Base-by-base conservation (phyloP, 129 eudicot species). In the Mikania micrantha region DNA sequence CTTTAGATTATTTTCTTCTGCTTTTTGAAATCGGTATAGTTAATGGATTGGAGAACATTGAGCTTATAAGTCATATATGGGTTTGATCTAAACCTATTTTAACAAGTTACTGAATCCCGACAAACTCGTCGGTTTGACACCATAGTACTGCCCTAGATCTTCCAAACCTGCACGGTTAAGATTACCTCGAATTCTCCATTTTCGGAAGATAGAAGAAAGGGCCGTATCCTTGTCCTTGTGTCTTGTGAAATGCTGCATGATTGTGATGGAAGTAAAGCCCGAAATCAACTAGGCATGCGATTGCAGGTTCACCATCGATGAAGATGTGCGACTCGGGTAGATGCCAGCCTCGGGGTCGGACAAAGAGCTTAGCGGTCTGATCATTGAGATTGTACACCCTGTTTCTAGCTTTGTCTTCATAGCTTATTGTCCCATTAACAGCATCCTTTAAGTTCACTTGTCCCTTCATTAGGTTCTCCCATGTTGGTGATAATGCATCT, bases 131-230 rank as follows among this genome's bases (percentile, higher is more conserved):
- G n/a, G n/a, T n/a, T n/a, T n/a, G n/a, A n/a, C n/a, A n/a, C n/a
- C n/a, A n/a, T n/a, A n/a, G n/a, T n/a, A 6, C 21, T 1, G 20
- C 52, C 4, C 19, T 45, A 45, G 9, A 60, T 34, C 9, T 45
- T 10, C 7, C 50, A 15, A 17, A 60, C 20, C 8, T n/a, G 11
- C 27, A 9, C 27, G n/a, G 28, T 11, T 5, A 22, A 34, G 16
- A 3, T 20, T 81, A 81, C 97, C 97, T 85, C 0, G 96, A 85
- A 66, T 91, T 80, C 49, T 91, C 97, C 97, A 91, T 87, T 72
- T 91, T 91, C 19, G 97, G 97, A 28, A 91, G 97, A 72, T 91
- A 91, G 90, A 91, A 91, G 67, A 91, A 91, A 9, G 97, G 97
- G 11, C 97, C 97, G 54, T 40, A 91, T 9, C 97, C 95, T 39